phyloP scores from a whole-genome alignment of 2,329 filamentous ascomycete genomes.

The Alternaria longipes region DNA sequence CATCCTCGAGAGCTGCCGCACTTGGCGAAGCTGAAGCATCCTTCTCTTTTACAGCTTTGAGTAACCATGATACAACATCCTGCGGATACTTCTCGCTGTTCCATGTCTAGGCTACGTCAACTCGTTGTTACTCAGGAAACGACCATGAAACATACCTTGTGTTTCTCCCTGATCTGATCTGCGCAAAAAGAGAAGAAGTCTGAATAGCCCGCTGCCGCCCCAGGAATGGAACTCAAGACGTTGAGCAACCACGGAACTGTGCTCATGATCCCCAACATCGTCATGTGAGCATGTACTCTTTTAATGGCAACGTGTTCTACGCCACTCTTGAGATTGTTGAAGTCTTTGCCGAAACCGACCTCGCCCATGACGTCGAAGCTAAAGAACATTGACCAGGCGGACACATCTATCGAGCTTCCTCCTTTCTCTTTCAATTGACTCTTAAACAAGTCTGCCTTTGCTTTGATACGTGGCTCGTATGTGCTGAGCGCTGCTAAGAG shows the following conservation, averaged over 20 bases:
- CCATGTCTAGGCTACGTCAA: slow-evolving; percentile 24
- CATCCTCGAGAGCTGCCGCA: slow-evolving; percentile 42
- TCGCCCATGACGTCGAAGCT: slow-evolving; percentile 46
- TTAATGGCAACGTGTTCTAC: slow-evolving; percentile 45
- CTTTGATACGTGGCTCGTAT: slow-evolving; percentile 39
- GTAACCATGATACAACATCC: slow-evolving; percentile 54
- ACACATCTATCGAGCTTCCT: slow-evolving; percentile 34
- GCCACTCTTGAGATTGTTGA: slow-evolving; percentile 34
- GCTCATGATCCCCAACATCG: slow-evolving; percentile 42
- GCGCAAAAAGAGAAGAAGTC: slow-evolving; percentile 45
- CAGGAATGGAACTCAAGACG: slow-evolving; percentile 43
- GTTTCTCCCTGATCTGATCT: slow-evolving; percentile 44
- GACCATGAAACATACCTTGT: slow-evolving; percentile 30
- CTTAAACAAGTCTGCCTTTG: slow-evolving; percentile 33
- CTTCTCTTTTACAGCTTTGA: slow-evolving; percentile 52
- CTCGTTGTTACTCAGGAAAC: background rate
- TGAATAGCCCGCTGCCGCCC: slow-evolving; percentile 35
- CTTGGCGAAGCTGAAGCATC: slow-evolving; percentile 48
- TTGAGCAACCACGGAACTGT: slow-evolving; percentile 51
- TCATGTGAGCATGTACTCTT: slow-evolving; percentile 49
- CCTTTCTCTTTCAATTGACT: slow-evolving; percentile 20
- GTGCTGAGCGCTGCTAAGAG: slow-evolving; percentile 25
- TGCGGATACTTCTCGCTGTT: slow-evolving; percentile 37
- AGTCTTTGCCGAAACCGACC: slow-evolving; percentile 39
- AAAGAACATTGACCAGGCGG: slow-evolving; percentile 39